Evolutionary conservation across 352 stramenopile genomes (phyloP).

Genomic region (Globisporangium okanoganense): DNA sequence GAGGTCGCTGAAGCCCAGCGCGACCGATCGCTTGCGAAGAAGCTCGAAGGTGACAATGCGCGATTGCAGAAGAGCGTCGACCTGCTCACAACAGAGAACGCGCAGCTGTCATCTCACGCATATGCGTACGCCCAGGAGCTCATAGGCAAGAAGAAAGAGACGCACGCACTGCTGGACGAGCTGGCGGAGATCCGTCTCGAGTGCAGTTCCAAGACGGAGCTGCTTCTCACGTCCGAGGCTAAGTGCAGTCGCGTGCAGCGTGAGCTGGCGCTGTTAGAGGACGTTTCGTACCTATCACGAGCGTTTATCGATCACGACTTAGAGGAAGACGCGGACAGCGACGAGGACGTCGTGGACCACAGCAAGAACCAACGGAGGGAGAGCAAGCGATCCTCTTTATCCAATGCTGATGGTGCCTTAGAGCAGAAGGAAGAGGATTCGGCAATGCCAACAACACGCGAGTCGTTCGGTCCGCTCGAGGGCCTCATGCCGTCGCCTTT

Average conservation of each 20-base stretch:
- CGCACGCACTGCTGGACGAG: conserved; percentile 37
- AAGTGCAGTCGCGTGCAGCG: conserved; percentile 69
- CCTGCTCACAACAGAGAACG: conserved; percentile 27
- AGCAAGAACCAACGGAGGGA: background rate
- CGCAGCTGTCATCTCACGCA: background rate
- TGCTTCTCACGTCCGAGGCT: conserved; percentile 56
- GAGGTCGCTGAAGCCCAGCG: conserved; percentile 34
- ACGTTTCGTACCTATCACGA: conserved; percentile 70
- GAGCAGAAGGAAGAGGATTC: background rate
- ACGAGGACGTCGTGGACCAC: conserved; percentile 25
- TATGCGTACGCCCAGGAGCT: conserved; percentile 16
- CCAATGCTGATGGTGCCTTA: background rate
- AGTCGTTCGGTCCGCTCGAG: conserved; percentile 1
- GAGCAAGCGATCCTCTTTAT: background rate
- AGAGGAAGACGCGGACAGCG: conserved; percentile 65
- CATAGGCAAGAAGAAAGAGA: conserved; percentile 27
- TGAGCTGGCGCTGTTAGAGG: conserved; percentile 69
- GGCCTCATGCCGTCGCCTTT: conserved; percentile 22
- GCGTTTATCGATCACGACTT: conserved; percentile 63
- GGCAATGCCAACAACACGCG: background rate
- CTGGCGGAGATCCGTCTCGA: conserved; percentile 34
- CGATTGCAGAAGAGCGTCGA: conserved; percentile 24
- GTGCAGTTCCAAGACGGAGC: conserved; percentile 48
- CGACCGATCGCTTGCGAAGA: conserved; percentile 36
- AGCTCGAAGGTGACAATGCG: conserved; percentile 38